Percentiles rank a stretch among this genome's conserved stretches.
Conservation (phyloP, 2,329 filamentous ascomycete genomes). For the Ophiostoma quercus region DNA sequence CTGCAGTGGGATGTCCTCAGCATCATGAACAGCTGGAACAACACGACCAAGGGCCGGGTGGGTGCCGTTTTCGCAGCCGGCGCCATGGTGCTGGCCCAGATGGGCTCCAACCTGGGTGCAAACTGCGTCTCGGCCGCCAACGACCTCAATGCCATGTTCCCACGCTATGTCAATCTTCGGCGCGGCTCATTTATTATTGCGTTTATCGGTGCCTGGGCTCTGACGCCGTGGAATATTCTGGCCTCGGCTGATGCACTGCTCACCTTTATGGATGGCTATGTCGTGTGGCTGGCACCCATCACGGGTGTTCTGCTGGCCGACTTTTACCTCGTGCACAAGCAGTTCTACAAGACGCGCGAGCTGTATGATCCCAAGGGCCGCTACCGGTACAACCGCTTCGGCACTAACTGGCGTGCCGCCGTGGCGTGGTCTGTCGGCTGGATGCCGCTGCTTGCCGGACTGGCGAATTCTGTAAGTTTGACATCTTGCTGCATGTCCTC, state of each 20-base stretch:
- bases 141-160: slow-evolving; percentile 34
- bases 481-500: no score
- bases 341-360: slow-evolving; percentile 35
- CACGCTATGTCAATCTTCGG: slow-evolving; percentile 37
- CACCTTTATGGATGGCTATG: slow-evolving; percentile 27
- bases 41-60: slow-evolving; percentile 7
- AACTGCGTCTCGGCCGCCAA: slow-evolving; percentile 38
- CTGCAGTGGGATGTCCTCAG: slow-evolving; percentile 3
- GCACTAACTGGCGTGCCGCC: slow-evolving; percentile 28
- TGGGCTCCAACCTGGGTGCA: slow-evolving; percentile 28
- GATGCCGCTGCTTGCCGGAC: not conserved
- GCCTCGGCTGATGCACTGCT: slow-evolving; percentile 25
- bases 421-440: not conserved
- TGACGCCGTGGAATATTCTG: slow-evolving; percentile 28
- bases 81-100: slow-evolving; percentile 26
- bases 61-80: slow-evolving; percentile 29
- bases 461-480: not conserved
- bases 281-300: slow-evolving; percentile 29
- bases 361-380: slow-evolving; percentile 36
- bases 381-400: slow-evolving; percentile 32
- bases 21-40: slow-evolving; percentile 6
- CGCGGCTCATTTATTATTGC: slow-evolving; percentile 30
- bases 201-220: slow-evolving; percentile 30
- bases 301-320: slow-evolving; percentile 35
- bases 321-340: slow-evolving; percentile 38